Conservation (phyloP, 805 yeast genomes). For the Lipomyces chichibuensis region DNA sequence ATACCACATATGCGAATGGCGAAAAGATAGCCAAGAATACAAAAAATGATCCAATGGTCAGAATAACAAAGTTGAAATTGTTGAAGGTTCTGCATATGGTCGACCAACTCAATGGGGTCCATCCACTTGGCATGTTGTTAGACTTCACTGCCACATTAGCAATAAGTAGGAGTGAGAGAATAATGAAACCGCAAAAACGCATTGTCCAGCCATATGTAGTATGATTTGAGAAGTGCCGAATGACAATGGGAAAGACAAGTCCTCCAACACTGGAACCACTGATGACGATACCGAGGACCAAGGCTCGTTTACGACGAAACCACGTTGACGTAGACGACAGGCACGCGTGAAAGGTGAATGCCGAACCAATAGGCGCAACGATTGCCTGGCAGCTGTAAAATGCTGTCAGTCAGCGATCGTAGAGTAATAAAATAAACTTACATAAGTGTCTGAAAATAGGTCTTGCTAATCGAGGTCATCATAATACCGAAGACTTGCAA, state of each 20-base stretch:
- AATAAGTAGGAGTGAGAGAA: conserved; percentile 40
- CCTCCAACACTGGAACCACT: conserved; percentile 59
- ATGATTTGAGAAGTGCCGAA: conserved; percentile 47
- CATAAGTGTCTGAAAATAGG: conserved; percentile 55
- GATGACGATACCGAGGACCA: conserved; percentile 53
- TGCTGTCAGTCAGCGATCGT: conserved; percentile 48
- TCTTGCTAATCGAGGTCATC: conserved; percentile 44
- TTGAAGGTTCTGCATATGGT: not conserved
- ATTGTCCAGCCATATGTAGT: conserved; percentile 59
- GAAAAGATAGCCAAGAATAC: conserved; percentile 35
- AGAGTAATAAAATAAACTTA: conserved; percentile 48
- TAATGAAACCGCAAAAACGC: conserved; percentile 52
- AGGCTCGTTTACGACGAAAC: conserved; percentile 49
- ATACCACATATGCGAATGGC: conserved; percentile 42
- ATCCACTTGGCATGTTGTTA: conserved; percentile 5
- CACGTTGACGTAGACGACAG: conserved; percentile 37
- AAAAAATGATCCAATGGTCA: conserved; percentile 4
- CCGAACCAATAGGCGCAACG: conserved; percentile 3
- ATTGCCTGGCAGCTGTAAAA: conserved; percentile 47
- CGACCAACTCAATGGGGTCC: conserved; percentile 7
- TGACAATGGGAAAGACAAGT: conserved; percentile 53
- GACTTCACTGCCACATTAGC: conserved; percentile 36
- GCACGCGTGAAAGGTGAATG: conserved; percentile 4
- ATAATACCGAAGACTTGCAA: conserved; percentile 39
- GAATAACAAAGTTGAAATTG: conserved; percentile 1